Conservation (phyloP, 345 rosid genomes). For the Eucalyptus regnans region DNA sequence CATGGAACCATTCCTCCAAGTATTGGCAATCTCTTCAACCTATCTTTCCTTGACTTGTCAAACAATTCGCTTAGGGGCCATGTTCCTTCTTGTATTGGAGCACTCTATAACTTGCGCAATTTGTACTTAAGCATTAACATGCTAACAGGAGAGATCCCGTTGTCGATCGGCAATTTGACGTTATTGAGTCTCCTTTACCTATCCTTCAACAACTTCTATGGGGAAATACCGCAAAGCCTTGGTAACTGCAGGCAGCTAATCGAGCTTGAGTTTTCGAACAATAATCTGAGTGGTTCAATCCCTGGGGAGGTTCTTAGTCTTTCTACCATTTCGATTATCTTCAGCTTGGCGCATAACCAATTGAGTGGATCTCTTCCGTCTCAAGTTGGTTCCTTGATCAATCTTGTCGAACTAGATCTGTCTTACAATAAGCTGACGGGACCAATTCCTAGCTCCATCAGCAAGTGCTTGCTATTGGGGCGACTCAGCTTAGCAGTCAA, state of each 20-base stretch:
- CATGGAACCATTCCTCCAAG: neutral
- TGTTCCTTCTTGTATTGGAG: neutral
- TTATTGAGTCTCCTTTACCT: neutral
- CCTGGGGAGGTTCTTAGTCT: neutral
- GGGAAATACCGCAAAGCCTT: slow-evolving; percentile 2
- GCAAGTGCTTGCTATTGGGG: slow-evolving; percentile 1
- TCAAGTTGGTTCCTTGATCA: slow-evolving; percentile 6
- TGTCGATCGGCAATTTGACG: neutral
- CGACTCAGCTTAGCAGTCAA: neutral
- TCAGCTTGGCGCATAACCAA: neutral
- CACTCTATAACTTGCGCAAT: neutral
- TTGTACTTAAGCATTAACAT: neutral
- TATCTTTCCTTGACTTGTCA: accelerated
- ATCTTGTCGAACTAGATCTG: neutral
- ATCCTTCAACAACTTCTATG: neutral
- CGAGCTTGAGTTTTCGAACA: slow-evolving; percentile 3
- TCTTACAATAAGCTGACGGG: slow-evolving; percentile 15
- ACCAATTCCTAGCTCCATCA: slow-evolving; percentile 8
- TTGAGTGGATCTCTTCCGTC: slow-evolving; percentile 8
- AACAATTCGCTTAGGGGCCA: neutral
- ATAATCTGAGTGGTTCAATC: neutral
- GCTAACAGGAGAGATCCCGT: neutral
- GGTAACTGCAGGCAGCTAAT: neutral
- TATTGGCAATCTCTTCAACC: neutral
- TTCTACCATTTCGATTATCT: neutral